Base-by-base conservation (phyloP, 2,329 filamentous ascomycete species). In the Blastomyces percursus region DNA sequence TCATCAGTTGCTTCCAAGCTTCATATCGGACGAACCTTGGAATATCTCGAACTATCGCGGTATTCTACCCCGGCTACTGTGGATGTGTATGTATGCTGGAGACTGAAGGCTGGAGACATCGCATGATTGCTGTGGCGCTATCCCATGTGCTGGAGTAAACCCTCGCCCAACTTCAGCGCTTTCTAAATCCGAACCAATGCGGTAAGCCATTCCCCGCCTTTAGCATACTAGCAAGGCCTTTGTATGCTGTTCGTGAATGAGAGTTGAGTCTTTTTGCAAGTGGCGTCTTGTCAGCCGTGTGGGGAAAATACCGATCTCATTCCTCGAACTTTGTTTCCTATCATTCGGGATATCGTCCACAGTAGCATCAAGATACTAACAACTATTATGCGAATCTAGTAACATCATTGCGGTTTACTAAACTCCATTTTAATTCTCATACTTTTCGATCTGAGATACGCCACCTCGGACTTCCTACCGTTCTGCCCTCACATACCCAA, bases 341-440 rank as follows among this genome's bases (percentile, higher is more conserved):
- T 9, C 35, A 38, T 24, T 16, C 24, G 48, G 48, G 21, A 51
- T 51, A 51, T 51, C 21, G 24, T 24, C n/a, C 21, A 8, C 46
- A 35, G 32, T 46, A 19, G 48, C 7, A 14, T 48, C 14, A 3
- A 48, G 24, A 24, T 12, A 42, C 40, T 59, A 35, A 59, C 42
- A 30, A 48, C 24, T 21, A 9, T 27, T 21, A 9, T 42, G 14
- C 19, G 9, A 16, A 35, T 21, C 44, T 48, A 35, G 35, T 32
- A 35, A 24, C 3, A 59, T 11, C 12, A 14, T 4, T 44, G 42
- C 14, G n/a, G 35, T 44, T 48, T 64, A 66, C 55, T 55, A 51
- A 51, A 35, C 52, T 54, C 46, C 51, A 51, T 40, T 57, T 52
- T n/a, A 7, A 35, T 38, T 63, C 62, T 38, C 58, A 48, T 50